These are phyloP conservation scores for Boletellus deceptivus DNA, from an alignment of 1,284 basidiomycete species.

Conservation along the genomic window DNA sequence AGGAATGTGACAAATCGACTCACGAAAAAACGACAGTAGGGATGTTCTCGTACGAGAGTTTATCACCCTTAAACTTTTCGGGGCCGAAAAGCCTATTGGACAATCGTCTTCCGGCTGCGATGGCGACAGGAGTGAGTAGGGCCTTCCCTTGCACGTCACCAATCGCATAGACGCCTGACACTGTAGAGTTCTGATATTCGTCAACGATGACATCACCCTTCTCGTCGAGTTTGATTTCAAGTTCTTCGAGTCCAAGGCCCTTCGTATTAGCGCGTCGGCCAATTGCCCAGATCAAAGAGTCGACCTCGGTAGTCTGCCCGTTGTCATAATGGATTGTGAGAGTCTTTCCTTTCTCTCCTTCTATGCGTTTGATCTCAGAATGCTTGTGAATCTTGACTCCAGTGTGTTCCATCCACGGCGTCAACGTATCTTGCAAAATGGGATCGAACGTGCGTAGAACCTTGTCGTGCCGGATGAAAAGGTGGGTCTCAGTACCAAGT, in stretches of 20 bases:
- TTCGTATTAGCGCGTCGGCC: slow-evolving; percentile 84
- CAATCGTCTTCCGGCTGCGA: slow-evolving; percentile 89
- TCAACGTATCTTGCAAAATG: slow-evolving; percentile 80
- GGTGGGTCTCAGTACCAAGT: slow-evolving; percentile 86
- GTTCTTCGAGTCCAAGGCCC: slow-evolving; percentile 74
- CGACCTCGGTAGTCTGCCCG: slow-evolving; percentile 81
- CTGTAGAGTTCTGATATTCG: slow-evolving; percentile 85
- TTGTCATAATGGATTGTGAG: slow-evolving; percentile 70
- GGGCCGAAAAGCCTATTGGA: slow-evolving; percentile 91
- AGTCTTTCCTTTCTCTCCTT: slow-evolving; percentile 65
- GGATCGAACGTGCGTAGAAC: slow-evolving; percentile 95
- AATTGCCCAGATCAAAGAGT: slow-evolving; percentile 92
- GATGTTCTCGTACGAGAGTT: slow-evolving; percentile 89
- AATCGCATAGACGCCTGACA: slow-evolving; percentile 76
- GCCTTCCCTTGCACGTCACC: slow-evolving; percentile 94
- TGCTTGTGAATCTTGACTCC: slow-evolving; percentile 86
- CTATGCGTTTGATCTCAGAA: slow-evolving; percentile 75
- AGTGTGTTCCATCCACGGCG: slow-evolving; percentile 93
- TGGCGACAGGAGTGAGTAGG: slow-evolving; percentile 95
- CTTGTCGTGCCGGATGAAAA: slow-evolving; percentile 87
- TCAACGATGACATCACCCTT: slow-evolving; percentile 87
- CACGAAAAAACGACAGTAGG: slow-evolving; percentile 94
- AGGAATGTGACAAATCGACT: slow-evolving; percentile 33
- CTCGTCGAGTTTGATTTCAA: slow-evolving; percentile 74
- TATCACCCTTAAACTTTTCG: slow-evolving; percentile 81